Evolutionary conservation across 106 monocot genomes (phyloP).

Genomic region (Phalaenopsis aphrodite): DNA sequence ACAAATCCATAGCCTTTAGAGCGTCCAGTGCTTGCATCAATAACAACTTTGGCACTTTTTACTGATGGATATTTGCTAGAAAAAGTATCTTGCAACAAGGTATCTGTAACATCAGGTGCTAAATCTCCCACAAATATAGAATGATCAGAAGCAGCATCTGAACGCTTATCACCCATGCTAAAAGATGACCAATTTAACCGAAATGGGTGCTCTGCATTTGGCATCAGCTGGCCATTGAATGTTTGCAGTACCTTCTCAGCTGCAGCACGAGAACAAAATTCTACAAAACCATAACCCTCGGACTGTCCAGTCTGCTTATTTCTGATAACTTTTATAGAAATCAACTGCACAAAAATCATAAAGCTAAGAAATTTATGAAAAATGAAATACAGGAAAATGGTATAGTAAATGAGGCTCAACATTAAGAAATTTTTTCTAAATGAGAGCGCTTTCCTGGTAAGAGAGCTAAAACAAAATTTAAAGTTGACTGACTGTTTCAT

Average conservation of each 20-base stretch:
- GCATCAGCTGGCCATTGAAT: conserved; percentile 54
- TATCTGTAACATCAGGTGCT: conserved; percentile 72
- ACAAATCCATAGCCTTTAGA: conserved; percentile 93
- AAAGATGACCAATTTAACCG: conserved; percentile 79
- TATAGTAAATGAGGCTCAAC: not conserved
- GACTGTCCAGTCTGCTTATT: conserved; percentile 71
- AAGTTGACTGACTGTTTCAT: not conserved
- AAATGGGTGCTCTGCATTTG: conserved; percentile 57
- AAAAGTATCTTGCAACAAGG: conserved; percentile 64
- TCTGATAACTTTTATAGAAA: conserved; percentile 62
- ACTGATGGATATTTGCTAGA: conserved; percentile 49
- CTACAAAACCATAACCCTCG: conserved; percentile 80
- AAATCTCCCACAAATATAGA: conserved; percentile 86
- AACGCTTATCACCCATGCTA: conserved; percentile 65
- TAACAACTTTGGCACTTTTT: conserved; percentile 76
- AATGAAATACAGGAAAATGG: not conserved
- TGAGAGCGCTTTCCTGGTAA: not conserved
- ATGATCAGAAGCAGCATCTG: conserved; percentile 35
- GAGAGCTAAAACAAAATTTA: not conserved
- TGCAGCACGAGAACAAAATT: conserved; percentile 50
- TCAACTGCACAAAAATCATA: conserved; percentile 25
- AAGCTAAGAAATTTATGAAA: not conserved
- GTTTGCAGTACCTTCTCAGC: conserved; percentile 54
- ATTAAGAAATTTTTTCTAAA: not conserved
- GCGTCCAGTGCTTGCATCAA: conserved; percentile 51